Percentiles rank a stretch among this genome's conserved stretches.
phyloP scores from a whole-genome alignment of 768 basidiomycete species.

The Panaeolus papilionaceus region DNA sequence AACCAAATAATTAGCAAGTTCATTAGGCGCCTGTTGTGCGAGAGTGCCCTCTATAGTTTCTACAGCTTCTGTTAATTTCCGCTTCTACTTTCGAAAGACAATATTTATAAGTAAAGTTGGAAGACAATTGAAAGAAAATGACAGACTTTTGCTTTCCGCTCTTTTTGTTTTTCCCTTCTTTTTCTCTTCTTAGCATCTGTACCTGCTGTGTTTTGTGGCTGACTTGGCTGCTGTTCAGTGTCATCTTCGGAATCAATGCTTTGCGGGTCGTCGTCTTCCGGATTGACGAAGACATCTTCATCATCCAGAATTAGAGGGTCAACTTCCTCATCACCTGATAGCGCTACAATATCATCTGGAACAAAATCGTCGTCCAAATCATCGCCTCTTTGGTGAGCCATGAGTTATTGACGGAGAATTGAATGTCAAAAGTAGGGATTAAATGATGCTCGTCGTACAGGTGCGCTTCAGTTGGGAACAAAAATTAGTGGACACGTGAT shows the following conservation, averaged over 20 bases:
- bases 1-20: constrained; percentile 68
- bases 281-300: constrained; percentile 43
- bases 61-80: constrained; percentile 58
- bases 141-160: constrained; percentile 71
- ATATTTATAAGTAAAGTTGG: background rate
- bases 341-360: constrained; percentile 68
- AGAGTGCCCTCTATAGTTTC: constrained; percentile 50
- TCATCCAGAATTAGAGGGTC: constrained; percentile 31
- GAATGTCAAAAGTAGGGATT: background rate
- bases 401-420: constrained; percentile 15
- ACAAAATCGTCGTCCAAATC: constrained; percentile 87
- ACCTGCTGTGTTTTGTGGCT: constrained; percentile 26
- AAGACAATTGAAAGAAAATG: background rate
- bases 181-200: constrained; percentile 69
- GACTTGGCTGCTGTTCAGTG: constrained; percentile 31
- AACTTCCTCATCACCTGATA: constrained; percentile 65
- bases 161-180: constrained; percentile 75
- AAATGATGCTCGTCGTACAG: background rate
- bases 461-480: background rate
- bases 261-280: constrained; percentile 33
- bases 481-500: constrained; percentile 14
- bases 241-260: constrained; percentile 30
- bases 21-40: constrained; percentile 60
- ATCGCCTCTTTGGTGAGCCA: constrained; percentile 61
- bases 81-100: constrained; percentile 53